A percentile compares a stretch with the other conserved stretches of the same genome.
These are phyloP conservation scores for Calonectria crousiana DNA, from an alignment of 2,329 filamentous ascomycete species.

Conservation along the genomic window DNA sequence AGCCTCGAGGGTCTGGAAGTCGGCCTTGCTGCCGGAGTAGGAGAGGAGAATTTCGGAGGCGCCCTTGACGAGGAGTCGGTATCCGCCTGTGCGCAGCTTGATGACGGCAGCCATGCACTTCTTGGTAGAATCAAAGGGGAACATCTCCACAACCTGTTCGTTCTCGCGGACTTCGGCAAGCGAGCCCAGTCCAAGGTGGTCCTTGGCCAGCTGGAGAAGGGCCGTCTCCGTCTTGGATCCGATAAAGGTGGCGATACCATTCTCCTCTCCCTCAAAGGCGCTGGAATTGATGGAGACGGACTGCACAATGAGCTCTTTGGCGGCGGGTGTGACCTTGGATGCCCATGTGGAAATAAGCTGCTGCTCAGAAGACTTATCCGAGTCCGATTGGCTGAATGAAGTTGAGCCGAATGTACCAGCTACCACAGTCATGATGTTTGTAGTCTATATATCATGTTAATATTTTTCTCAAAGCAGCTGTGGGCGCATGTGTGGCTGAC, in stretches of 20 bases:
- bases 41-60: constrained; percentile 66
- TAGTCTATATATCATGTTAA: constrained; percentile 39
- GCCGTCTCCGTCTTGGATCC: constrained; percentile 69
- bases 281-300: constrained; percentile 68
- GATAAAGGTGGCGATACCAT: constrained; percentile 57
- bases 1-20: constrained; percentile 59
- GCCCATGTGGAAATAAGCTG: constrained; percentile 5
- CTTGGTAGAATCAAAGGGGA: constrained; percentile 64
- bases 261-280: constrained; percentile 65
- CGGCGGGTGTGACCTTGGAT: constrained; percentile 30
- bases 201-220: constrained; percentile 60
- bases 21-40: constrained; percentile 48
- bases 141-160: constrained; percentile 58
- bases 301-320: constrained; percentile 54
- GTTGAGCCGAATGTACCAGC: constrained; percentile 35
- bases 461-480: constrained; percentile 50
- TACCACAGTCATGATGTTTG: constrained; percentile 45
- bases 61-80: constrained; percentile 65
- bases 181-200: constrained; percentile 62
- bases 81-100: constrained; percentile 51
- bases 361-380: not conserved
- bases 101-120: constrained; percentile 69
- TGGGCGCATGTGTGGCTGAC: not conserved
- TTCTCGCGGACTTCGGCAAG: constrained; percentile 59
- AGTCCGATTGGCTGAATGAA: constrained; percentile 20